Evolutionary conservation across 1,284 basidiomycete genomes (phyloP), one percentile per base, ranked within the genome.

Genomic region (Singerocomus rubriflavus): DNA sequence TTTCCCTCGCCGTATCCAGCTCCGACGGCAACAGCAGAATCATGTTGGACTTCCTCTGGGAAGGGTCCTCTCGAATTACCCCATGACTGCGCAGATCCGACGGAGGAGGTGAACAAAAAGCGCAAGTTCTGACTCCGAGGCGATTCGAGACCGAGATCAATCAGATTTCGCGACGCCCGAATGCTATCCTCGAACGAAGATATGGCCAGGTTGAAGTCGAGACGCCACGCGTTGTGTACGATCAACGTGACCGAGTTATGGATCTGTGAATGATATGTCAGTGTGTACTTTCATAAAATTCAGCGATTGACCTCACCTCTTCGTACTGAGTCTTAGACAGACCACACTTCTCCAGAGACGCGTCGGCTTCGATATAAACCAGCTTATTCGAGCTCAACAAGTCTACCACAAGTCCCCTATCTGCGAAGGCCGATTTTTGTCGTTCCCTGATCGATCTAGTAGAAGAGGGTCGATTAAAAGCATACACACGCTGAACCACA

Each of bases 1-100:
- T 54, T 54, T 9, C 41, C 30, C 41, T 54, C 53, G 0, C 46
- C 46, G n/a, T 45, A 49, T 10, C 53, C 52, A 2, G 46, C 29
- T 4, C 52, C 51, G 63, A 50, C 10, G 12, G 50, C 38, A 16
- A 36, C 33, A 36, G 50, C 36, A 17, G 50, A 2, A 32, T 52
- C 45, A 7, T 26, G 26, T 14, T n/a, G 12, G 21, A 48, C 31
- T 5, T 48, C 46, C 26, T 48, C 45, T 21, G 44, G 45, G 21
- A 27, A 33, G 16, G n/a, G n/a, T 13, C 44, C 46, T 33, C 31
- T 21, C 11, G 14, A 36, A 33, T 30, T 37, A n/a, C 49, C 52
- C 52, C 51, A 52, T 34, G 40, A 46, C 9, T 54, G 44, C 12
- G 51, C 51, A 2, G 43, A 52, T 11, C 51, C 38, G 5, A 52